These are phyloP conservation scores for Fusarium sp. DNA, from an alignment of 2,329 filamentous ascomycete genomes.

Conservation along the genomic window DNA sequence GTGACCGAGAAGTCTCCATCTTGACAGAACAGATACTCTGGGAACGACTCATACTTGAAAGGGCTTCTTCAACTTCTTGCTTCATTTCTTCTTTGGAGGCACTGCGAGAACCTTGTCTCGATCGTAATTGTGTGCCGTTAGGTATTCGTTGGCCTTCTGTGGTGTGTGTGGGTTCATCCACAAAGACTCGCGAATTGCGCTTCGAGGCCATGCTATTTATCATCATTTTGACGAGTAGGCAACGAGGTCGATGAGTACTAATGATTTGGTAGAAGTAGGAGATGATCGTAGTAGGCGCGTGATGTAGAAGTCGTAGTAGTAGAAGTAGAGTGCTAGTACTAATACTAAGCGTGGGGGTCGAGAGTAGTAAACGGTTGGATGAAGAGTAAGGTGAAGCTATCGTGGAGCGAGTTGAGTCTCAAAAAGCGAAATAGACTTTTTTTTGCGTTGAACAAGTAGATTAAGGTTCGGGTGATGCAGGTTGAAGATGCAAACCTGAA, in stretches of 20 bases:
- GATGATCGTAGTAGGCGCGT: not conserved
- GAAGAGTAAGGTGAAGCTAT: conserved; percentile 15
- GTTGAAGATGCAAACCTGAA: conserved; percentile 36
- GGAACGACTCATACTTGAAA: conserved; percentile 32
- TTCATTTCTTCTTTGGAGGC: conserved; percentile 48
- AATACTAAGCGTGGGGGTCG: not conserved
- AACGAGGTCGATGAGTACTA: not conserved
- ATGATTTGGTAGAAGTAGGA: not conserved
- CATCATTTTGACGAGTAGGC: not conserved
- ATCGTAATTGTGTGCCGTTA: conserved; percentile 43
- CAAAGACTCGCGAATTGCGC: conserved; percentile 40
- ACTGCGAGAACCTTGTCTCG: conserved; percentile 49
- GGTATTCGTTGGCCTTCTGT: conserved; percentile 27
- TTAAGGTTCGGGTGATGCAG: conserved; percentile 14
- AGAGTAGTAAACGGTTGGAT: conserved; percentile 17
- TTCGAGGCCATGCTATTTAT: conserved; percentile 41
- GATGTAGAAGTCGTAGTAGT: conserved; percentile 2
- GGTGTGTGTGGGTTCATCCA: conserved; percentile 34
- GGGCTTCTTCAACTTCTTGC: conserved; percentile 47
- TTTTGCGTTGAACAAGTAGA: not conserved
- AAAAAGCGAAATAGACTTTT: conserved; percentile 22
- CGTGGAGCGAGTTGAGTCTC: conserved; percentile 16
- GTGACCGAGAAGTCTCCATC: conserved; percentile 34
- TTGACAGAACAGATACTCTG: conserved; percentile 26
- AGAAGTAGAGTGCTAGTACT: not conserved